Evolutionary conservation across 805 yeast genomes (phyloP), one percentile per base, ranked within the genome.

Genomic region (Yamadazyma insecticola): DNA sequence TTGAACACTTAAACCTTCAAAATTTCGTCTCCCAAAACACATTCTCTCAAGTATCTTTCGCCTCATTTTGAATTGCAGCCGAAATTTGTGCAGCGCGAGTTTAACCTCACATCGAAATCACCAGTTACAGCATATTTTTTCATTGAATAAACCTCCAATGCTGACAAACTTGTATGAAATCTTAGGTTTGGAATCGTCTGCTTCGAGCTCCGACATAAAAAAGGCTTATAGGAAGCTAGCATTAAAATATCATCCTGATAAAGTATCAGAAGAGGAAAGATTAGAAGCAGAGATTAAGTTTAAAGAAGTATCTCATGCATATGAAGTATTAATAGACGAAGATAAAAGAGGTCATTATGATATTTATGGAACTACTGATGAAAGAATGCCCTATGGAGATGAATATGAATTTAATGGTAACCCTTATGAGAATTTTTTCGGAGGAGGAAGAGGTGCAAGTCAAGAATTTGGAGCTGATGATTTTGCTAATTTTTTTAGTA

Each of bases 211-310:
- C 1, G 96, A 89, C 41, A 85, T 90, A 51, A 81, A 81, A 46
- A 78, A 74, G 54, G 95, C 96, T 0, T 90, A 86, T 57, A 72
- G 94, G 43, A 82, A 78, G 45, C 69, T 87, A 29, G 97, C 97
- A 8, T 67, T 90, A 23, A 64, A 67, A 37, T 75, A 79, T 47
- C 97, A 90, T 57, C 97, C 97, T 0, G 97, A 90, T 55, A 90
- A 92, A 52, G 88, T 76, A 2, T 53, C 75, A 0, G 85, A 77
- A 42, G 76, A 73, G 7, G 76, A 76, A 14, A 66, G 92, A 37
- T 80, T 68, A 11, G 74, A 64, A 13, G 83, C 95, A 3, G 97
- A 87, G 55, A 63, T 72, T 39, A 74, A 70, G 50, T 90, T 90
- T 59, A 90, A 90, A 54, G 89, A 81, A 45, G 74, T 90, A 35